Evolutionary conservation across 73 alveolate genomes (phyloP), one percentile per base, ranked within the genome.

Genomic region (Uronychia setigera): DNA sequence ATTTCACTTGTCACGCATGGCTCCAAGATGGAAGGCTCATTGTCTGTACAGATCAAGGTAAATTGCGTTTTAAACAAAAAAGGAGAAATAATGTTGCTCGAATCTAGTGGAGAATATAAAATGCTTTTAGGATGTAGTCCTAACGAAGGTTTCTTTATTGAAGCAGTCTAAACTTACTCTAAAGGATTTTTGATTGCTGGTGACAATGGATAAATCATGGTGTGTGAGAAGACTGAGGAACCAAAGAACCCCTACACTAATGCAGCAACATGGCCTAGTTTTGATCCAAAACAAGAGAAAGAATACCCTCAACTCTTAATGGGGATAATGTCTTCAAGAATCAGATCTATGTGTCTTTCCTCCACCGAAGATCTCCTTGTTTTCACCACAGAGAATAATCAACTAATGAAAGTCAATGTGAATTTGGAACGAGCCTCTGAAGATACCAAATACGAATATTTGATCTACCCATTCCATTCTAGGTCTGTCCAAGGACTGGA

Each of bases 401-500:
- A 90, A 59, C 59, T 90, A 5, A 58, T 90, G 88, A 90, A 86
- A 58, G 92, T 90, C 9, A 78, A 84, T 27, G 87, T 85, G 29
- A 90, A 85, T 78, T 57, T 90, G 19, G 95, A 90, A 60, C 83
- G 91, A 60, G 87, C 91, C 27, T 31, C 82, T 19, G 91, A 85
- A 32, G 95, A 90, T 35, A 81, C 95, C 29, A 90, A 85, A 80
- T 90, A 83, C 79, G 95, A 90, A 76, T 90, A 83, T 33, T 78
- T 90, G 77, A 81, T 90, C 74, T 90, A 84, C 82, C 95, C 95
- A 0, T 90, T 90, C 88, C 95, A 90, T 34, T 90, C 95, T 1
- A 79, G 92, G 74, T 94, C 97, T n/a, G 92, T 96, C 67, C 90
- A 90, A 35, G 99, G 99, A 19, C 80, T 97, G 94, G 99, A 99